Evolutionary conservation across 1,284 basidiomycete genomes (phyloP), one percentile per base, ranked within the genome.

Genomic region (Heterobasidion annosum): DNA sequence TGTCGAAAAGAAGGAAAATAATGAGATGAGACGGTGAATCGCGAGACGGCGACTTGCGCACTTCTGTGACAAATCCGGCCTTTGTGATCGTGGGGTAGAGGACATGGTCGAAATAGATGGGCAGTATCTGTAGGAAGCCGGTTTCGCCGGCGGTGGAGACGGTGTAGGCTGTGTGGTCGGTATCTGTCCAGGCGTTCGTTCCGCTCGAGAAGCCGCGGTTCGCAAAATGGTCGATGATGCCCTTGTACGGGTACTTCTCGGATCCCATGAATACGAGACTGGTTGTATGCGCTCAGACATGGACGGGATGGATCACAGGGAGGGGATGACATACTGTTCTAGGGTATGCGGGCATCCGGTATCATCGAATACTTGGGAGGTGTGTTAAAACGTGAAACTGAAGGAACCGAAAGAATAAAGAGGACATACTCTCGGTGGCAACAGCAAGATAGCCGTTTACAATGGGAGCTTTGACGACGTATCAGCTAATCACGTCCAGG

Each of bases 101-200:
- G 59, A 99, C 92, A 68, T 99, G 97, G 70, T 99, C 97, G 44
- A 99, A 77, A 67, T 94, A 99, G 60, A 99, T 88, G 3, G 96
- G 96, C 18, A 99, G 76, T 57, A 99, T 82, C 63, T 95, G 90
- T 44, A 99, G 75, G 68, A 99, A 98, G 8, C 97, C 97, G 65
- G 97, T 91, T 57, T 89, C 87, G 56, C 97, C 97, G 15, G 97
- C 97, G 2, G 96, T 99, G n/a, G 91, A 91, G 59, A 97, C 88
- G 1, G 96, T 99, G 69, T 98, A 99, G 8, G 92, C 93, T 18
- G 94, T 96, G 63, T 92, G 85, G 63, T 93, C 91, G 37, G 81
- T 88, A 66, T 90, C 90, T 50, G 88, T 90, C 85, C 83, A 89
- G 13, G 88, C 88, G 65, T 90, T 89, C 16, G 96, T 98, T 34